Evolutionary conservation across 2,329 filamentous ascomycete genomes (phyloP).

Genomic region (Curvularia sp.): DNA sequence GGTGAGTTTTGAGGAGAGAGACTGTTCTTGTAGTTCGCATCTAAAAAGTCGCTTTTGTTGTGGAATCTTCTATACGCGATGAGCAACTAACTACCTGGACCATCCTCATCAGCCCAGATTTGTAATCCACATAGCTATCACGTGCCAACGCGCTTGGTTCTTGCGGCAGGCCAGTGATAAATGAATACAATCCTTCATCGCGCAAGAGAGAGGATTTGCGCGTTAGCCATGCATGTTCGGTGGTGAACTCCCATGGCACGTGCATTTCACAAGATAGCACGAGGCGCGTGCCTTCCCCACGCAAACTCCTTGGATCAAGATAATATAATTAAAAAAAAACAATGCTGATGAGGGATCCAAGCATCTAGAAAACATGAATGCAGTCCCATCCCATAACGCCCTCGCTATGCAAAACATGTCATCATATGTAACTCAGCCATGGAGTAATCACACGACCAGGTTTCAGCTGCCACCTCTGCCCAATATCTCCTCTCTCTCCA

Average conservation of each 20-base stretch:
- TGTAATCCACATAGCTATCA: slow-evolving; percentile 27
- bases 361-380: neutral
- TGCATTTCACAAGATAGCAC: neutral
- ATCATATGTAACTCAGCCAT: neutral
- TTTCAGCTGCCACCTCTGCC: slow-evolving; percentile 62
- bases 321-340: neutral
- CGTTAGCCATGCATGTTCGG: neutral
- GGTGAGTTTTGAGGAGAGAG: neutral
- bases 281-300: neutral
- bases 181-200: neutral
- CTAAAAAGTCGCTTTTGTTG: slow-evolving; percentile 23
- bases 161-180: slow-evolving; percentile 14
- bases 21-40: slow-evolving; percentile 1
- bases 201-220: neutral
- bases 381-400: slow-evolving; percentile 16
- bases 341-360: neutral
- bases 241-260: neutral
- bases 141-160: slow-evolving; percentile 18
- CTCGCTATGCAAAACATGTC: slow-evolving; percentile 26
- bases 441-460: neutral
- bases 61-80: slow-evolving; percentile 30
- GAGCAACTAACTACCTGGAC: slow-evolving; percentile 7
- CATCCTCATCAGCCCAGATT: slow-evolving; percentile 23
- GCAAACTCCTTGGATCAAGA: neutral
- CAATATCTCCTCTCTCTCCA: slow-evolving; percentile 87